A percentile compares a stretch with the other conserved stretches of the same genome.
phyloP scores from a whole-genome alignment of 78 protist genomes.

The Dictyostelium brefeldianum region DNA sequence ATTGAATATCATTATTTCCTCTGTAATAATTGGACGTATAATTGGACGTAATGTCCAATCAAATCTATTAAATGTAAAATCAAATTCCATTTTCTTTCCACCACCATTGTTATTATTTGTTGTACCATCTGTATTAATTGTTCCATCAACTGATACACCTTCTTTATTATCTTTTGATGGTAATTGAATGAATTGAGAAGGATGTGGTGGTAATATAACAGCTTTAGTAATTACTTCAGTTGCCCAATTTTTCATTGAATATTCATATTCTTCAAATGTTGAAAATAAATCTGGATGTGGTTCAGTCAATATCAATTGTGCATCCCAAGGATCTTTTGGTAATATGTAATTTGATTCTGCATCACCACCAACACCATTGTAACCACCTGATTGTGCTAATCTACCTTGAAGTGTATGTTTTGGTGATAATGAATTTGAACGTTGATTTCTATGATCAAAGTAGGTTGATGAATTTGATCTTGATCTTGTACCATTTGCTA shows the following conservation, averaged over 20 bases:
- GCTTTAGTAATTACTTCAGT: slow-evolving; percentile 47
- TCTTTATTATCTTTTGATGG: slow-evolving; percentile 14
- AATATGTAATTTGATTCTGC: slow-evolving; percentile 27
- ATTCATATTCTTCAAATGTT: slow-evolving; percentile 70
- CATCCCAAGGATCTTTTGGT: slow-evolving; percentile 68
- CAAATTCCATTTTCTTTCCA: background rate
- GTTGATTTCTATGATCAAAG: slow-evolving; percentile 46
- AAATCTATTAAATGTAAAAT: background rate
- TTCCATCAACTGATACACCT: background rate
- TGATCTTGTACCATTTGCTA: slow-evolving; percentile 35
- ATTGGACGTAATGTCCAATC: slow-evolving; percentile 10
- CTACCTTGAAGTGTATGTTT: slow-evolving; percentile 53
- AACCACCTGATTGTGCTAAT: background rate
- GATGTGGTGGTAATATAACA: slow-evolving; percentile 44
- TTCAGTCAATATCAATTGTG: slow-evolving; percentile 39
- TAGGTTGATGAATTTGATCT: slow-evolving; percentile 50
- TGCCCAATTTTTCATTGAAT: slow-evolving; percentile 71
- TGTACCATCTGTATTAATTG: background rate
- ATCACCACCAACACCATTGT: background rate
- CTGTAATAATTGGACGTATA: background rate
- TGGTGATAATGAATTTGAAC: slow-evolving; percentile 68
- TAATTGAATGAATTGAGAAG: slow-evolving; percentile 60
- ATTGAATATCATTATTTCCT: slow-evolving; percentile 3
- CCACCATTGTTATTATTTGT: background rate
- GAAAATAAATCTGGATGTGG: slow-evolving; percentile 60